A percentile compares a stretch with the other conserved stretches of the same genome.
Conservation (phyloP, 345 rosid species). For the Euphorbia tirucalli region DNA sequence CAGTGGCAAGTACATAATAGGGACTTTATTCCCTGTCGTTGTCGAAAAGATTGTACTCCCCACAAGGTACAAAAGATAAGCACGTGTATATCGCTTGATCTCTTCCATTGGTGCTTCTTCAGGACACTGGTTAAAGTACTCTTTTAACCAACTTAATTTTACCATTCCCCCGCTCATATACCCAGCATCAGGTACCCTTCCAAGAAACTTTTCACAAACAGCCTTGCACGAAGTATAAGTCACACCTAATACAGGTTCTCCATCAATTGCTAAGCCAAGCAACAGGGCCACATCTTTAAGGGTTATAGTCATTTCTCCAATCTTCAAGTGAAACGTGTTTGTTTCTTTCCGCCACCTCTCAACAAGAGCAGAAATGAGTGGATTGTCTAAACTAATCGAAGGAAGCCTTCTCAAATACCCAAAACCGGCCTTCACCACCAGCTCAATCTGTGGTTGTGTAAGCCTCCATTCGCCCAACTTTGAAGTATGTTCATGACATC, state of each 20-base stretch:
- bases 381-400: slow-evolving; percentile 87
- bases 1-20: slow-evolving; percentile 89
- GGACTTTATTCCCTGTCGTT: slow-evolving; percentile 90
- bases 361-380: slow-evolving; percentile 87
- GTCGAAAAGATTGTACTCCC: slow-evolving; percentile 95
- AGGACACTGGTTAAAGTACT: slow-evolving; percentile 67
- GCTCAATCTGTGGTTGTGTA: slow-evolving; percentile 55
- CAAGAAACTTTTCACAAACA: slow-evolving; percentile 68
- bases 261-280: slow-evolving; percentile 83
- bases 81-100: slow-evolving; percentile 65
- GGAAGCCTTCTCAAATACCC: slow-evolving; percentile 76
- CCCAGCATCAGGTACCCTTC: slow-evolving; percentile 56
- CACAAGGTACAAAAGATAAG: slow-evolving; percentile 80
- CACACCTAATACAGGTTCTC: slow-evolving; percentile 77
- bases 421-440: slow-evolving; percentile 87
- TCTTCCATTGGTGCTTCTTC: slow-evolving; percentile 58
- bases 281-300: slow-evolving; percentile 70
- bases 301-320: slow-evolving; percentile 91
- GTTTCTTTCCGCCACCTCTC: slow-evolving; percentile 98
- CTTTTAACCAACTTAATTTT: slow-evolving; percentile 93
- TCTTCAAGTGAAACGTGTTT: slow-evolving; percentile 76
- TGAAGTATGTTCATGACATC: slow-evolving; percentile 97
- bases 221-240: slow-evolving; percentile 56
- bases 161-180: slow-evolving; percentile 97
- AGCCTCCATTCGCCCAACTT: slow-evolving; percentile 90